A percentile compares a stretch with the other conserved stretches of the same genome.
phyloP scores from a whole-genome alignment of 2,329 filamentous ascomycete species.

The Allantophomopsis lycopodina region DNA sequence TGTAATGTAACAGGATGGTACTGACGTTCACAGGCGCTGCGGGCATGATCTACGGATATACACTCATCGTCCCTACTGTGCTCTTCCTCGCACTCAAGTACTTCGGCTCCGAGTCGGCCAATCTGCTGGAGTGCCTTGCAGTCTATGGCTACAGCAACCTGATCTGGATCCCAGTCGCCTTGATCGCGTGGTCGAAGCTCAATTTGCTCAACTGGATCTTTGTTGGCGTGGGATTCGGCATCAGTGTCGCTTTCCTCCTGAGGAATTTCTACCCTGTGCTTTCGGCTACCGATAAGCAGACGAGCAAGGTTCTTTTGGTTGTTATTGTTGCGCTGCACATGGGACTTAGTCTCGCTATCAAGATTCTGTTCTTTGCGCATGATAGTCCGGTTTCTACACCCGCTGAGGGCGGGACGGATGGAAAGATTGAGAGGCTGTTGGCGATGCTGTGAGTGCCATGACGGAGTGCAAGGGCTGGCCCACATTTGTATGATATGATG shows the following conservation, averaged over 20 bases:
- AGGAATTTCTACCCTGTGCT: conserved; percentile 85
- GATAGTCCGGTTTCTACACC: conserved; percentile 38
- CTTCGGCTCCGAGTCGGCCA: conserved; percentile 89
- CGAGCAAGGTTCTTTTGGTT: conserved; percentile 75
- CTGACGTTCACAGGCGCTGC: conserved; percentile 47
- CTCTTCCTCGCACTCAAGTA: conserved; percentile 85
- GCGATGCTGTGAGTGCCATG: not conserved
- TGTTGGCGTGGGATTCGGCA: conserved; percentile 71
- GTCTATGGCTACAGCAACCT: conserved; percentile 94
- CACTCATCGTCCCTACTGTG: conserved; percentile 67
- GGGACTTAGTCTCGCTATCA: conserved; percentile 85
- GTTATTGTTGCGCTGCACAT: conserved; percentile 77
- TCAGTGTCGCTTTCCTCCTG: conserved; percentile 73
- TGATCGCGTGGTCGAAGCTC: conserved; percentile 82
- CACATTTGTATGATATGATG: no score
- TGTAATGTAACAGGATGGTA: conserved; percentile 1
- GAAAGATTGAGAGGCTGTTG: not conserved
- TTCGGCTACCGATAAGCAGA: conserved; percentile 83
- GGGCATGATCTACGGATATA: conserved; percentile 92
- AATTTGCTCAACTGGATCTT: conserved; percentile 87
- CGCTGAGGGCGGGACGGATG: not conserved
- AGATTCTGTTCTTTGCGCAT: conserved; percentile 90
- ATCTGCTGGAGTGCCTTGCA: conserved; percentile 88
- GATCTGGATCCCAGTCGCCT: conserved; percentile 90
- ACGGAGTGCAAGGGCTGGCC: no score